These are phyloP conservation scores for Lagenaria siceraria DNA, from an alignment of 306 rosid genomes.

Conservation along the genomic window DNA sequence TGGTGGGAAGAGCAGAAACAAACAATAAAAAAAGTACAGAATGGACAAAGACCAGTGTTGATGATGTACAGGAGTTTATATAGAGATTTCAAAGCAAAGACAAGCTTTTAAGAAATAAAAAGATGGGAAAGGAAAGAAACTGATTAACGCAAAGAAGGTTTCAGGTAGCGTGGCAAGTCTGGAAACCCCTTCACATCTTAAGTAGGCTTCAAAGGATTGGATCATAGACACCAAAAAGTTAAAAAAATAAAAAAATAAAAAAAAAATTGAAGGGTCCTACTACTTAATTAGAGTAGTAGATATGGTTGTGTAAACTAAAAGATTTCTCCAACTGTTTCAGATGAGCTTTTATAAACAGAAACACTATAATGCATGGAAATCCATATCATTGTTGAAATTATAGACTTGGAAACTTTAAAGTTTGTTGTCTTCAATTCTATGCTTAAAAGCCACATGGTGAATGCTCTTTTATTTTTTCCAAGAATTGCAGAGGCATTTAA, in stretches of 20 bases:
- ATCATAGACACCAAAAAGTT: not conserved
- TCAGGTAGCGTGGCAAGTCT: not conserved
- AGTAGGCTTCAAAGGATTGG: slow-evolving; percentile 7
- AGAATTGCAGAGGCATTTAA: not conserved
- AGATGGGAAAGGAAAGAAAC: not conserved
- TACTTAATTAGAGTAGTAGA: not conserved
- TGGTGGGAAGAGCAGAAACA: slow-evolving; percentile 1
- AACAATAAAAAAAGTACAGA: slow-evolving; percentile 6
- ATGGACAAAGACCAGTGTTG: slow-evolving; percentile 1
- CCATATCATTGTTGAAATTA: not conserved
- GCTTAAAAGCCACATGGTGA: not conserved
- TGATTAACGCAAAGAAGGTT: not conserved
- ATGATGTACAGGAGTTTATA: not conserved
- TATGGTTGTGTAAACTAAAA: not conserved
- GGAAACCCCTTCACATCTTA: not conserved
- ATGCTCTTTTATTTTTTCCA: not conserved
- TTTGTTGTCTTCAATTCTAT: not conserved
- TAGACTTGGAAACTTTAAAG: not conserved
- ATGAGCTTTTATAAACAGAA: not conserved
- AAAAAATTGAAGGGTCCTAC: not conserved
- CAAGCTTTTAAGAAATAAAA: not conserved
- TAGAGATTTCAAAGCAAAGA: not conserved
- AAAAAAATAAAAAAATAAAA: too few species aligned
- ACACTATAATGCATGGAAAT: not conserved
- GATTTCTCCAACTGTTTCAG: not conserved